phyloP scores from a whole-genome alignment of 164 flowering plant genomes.

The Berberis vulgaris region DNA sequence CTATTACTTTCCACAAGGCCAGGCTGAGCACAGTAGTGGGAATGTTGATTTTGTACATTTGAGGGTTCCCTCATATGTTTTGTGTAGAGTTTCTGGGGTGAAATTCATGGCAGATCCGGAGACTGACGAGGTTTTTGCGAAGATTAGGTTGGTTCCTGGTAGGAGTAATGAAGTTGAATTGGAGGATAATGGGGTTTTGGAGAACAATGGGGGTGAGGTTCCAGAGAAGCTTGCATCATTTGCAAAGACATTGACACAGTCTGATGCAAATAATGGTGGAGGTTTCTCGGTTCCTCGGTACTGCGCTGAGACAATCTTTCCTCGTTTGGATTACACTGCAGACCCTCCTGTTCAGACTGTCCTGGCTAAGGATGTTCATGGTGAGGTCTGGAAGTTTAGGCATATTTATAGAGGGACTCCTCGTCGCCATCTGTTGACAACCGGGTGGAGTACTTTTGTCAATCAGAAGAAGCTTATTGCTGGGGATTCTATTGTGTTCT shows the following conservation, averaged over 20 bases:
- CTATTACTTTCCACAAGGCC: conserved; percentile 91
- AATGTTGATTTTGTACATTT: conserved; percentile 36
- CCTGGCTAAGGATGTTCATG: conserved; percentile 89
- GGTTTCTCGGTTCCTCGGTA: conserved; percentile 96
- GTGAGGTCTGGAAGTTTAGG: conserved; percentile 84
- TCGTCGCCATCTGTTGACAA: conserved; percentile 82
- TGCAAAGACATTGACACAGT: conserved; percentile 90
- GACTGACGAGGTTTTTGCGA: conserved; percentile 79
- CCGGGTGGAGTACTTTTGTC: conserved; percentile 96
- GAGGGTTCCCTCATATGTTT: conserved; percentile 40
- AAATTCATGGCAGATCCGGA: conserved; percentile 80
- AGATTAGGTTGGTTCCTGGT: conserved; percentile 51
- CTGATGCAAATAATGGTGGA: conserved; percentile 98
- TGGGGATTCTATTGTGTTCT: conserved; percentile 88
- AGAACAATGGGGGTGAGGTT: conserved; percentile 18
- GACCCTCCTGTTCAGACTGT: conserved; percentile 94
- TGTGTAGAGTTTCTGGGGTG: conserved; percentile 50
- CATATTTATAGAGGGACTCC: conserved; percentile 97
- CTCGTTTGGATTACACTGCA: conserved; percentile 69
- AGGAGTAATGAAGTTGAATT: conserved; percentile 23
- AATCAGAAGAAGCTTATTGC: conserved; percentile 95
- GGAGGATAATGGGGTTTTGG: conserved; percentile 25
- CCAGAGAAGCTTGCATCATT: conserved; percentile 68
- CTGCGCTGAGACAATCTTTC: conserved; percentile 96
- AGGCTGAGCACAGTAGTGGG: conserved; percentile 65